Evolutionary conservation across 495 filamentous ascomycete species (phyloP).

Genomic region (Xylaria nigripes): DNA sequence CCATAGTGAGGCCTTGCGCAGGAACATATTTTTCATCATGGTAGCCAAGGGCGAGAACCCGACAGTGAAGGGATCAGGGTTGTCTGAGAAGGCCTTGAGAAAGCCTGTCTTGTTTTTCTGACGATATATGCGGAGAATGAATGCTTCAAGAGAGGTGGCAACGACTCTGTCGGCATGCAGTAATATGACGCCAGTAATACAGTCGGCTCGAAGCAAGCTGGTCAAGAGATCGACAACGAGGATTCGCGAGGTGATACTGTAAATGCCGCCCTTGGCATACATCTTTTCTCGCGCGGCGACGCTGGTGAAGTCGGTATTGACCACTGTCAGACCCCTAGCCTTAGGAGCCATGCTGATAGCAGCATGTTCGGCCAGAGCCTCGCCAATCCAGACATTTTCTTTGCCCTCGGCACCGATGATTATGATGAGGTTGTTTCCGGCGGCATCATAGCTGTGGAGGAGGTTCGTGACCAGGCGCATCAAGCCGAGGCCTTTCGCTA

Average conservation of each 20-base stretch:
- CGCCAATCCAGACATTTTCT: constrained; percentile 91
- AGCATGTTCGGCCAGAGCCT: constrained; percentile 88
- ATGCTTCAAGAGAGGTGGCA: constrained; percentile 87
- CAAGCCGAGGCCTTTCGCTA: constrained; percentile 86
- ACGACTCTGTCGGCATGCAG: constrained; percentile 83
- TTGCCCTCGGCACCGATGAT: constrained; percentile 85
- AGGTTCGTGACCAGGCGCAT: constrained; percentile 87
- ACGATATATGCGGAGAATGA: constrained; percentile 87
- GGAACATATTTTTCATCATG: constrained; percentile 89
- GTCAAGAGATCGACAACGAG: constrained; percentile 87
- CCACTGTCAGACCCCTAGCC: constrained; percentile 76
- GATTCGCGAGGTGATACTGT: constrained; percentile 94
- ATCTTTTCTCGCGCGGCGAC: constrained; percentile 82
- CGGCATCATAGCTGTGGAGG: constrained; percentile 91
- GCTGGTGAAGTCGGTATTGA: constrained; percentile 89
- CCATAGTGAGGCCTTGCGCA: constrained; percentile 83
- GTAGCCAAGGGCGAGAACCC: constrained; percentile 84
- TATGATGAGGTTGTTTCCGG: constrained; percentile 85
- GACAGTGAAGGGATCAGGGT: constrained; percentile 81
- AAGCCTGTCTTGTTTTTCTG: constrained; percentile 91
- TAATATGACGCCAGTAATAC: constrained; percentile 78
- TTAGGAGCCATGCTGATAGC: constrained; percentile 66
- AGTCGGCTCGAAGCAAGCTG: constrained; percentile 71
- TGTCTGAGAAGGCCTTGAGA: constrained; percentile 93
- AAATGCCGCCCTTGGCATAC: constrained; percentile 81